These are phyloP conservation scores for Alternaria triticina DNA, from an alignment of 2,329 filamentous ascomycete species.

Conservation along the genomic window DNA sequence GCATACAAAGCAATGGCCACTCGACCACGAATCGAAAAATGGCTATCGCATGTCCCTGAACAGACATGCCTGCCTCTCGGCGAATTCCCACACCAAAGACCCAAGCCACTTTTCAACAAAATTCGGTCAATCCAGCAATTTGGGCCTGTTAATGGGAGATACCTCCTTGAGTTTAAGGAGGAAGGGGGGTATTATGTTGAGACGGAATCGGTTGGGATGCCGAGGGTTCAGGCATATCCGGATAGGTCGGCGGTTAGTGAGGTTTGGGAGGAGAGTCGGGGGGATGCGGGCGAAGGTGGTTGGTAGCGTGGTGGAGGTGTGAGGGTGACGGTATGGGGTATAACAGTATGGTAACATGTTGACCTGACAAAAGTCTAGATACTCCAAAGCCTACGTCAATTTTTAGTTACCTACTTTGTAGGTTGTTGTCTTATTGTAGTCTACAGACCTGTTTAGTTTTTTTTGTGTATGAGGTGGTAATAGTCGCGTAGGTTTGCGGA, in stretches of 20 bases:
- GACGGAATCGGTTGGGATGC: neutral
- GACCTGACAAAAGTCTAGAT: too few relatives aligned
- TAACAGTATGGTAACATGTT: too few relatives aligned
- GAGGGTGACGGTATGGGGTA: neutral
- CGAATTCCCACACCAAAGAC: neutral
- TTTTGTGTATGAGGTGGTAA: neutral
- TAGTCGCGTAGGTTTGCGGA: neutral
- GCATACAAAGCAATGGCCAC: neutral
- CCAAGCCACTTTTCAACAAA: rapidly evolving
- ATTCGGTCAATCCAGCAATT: neutral
- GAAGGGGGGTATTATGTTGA: neutral
- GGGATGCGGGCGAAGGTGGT: rapidly evolving
- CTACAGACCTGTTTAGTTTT: neutral
- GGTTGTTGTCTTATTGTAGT: neutral
- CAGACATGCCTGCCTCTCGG: neutral
- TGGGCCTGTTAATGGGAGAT: neutral
- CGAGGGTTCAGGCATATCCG: too few relatives aligned
- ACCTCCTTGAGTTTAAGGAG: neutral
- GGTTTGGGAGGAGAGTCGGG: neutral
- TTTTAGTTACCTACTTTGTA: neutral
- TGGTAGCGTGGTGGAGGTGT: neutral
- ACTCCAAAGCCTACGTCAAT: neutral
- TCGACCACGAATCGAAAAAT: neutral
- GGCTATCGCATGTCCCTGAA: neutral
- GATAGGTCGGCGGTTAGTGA: neutral